Base-by-base conservation (phyloP, 139 green algal species). In the Micractinium conductrix region DNA sequence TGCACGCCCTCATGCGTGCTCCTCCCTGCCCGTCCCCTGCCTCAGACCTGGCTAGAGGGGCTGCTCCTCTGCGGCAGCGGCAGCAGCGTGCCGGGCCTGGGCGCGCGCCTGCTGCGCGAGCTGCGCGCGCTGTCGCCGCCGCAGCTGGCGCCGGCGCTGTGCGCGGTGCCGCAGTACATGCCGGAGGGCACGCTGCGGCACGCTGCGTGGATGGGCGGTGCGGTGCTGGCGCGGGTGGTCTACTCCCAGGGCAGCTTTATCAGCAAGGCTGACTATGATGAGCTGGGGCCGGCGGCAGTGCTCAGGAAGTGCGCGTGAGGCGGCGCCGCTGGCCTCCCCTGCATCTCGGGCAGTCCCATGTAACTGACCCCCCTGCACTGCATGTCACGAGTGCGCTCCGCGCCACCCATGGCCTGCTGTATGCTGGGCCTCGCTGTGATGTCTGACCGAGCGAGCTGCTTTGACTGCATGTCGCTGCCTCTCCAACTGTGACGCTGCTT, bases 261-360 rank as follows among this genome's bases (percentile, higher is more conserved):
- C 30, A 93, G 87, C 30, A 97, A 98, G 75, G 81, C 62, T 0
- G 96, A 98, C 6, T 98, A 98, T 80, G 93, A 98, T 12, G 96
- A 98, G 80, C 65, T 67, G 10, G 95, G 96, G 7, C 95, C 96
- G 8, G 60, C 35, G 0, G 81, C 90, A 0, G 84, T 98, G 21
- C 94, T 98, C 81, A 89, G 80, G 37, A 96, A 96, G 72, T 95
- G 90, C 28, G 62, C 55, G 30, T 82, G 58, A 72, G 21, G 42
- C 2, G 24, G 4, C 17, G 62, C 62, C 53, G n/a, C n/a, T n/a
- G n/a, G n/a, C n/a, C n/a, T n/a, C n/a, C n/a, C n/a, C n/a, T n/a
- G n/a, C n/a, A n/a, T n/a, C n/a, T n/a, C n/a, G n/a, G n/a, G n/a
- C n/a, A n/a, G n/a, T n/a, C n/a, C n/a, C n/a, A n/a, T n/a, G n/a